These are phyloP conservation scores for Niveomyces coronatus DNA, from an alignment of 2,329 filamentous ascomycete genomes.

Conservation along the genomic window DNA sequence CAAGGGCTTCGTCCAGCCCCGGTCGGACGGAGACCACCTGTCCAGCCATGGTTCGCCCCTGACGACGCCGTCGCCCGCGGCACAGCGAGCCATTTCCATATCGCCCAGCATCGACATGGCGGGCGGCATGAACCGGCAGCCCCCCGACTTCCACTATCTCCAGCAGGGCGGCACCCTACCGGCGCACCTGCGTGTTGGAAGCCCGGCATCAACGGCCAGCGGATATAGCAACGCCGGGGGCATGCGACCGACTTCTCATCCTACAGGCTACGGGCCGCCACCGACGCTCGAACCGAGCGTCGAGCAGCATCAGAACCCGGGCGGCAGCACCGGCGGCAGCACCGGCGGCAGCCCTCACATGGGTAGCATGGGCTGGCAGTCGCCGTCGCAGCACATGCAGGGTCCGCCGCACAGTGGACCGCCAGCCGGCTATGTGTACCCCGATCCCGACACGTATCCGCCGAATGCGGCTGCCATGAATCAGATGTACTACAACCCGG, in stretches of 20 bases:
- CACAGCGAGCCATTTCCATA: slow-evolving; percentile 67
- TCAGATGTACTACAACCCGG: slow-evolving; percentile 64
- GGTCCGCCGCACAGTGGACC: slow-evolving; percentile 61
- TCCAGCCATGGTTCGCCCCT: slow-evolving; percentile 64
- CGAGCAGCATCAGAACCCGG: slow-evolving; percentile 60
- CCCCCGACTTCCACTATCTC: slow-evolving; percentile 61
- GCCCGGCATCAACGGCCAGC: slow-evolving; percentile 55
- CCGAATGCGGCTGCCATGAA: slow-evolving; percentile 46
- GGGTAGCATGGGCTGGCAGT: slow-evolving; percentile 67
- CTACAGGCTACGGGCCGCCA: slow-evolving; percentile 70
- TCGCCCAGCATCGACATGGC: slow-evolving; percentile 70
- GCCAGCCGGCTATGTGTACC: slow-evolving; percentile 59
- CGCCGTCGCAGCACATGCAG: slow-evolving; percentile 40
- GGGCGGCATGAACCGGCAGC: slow-evolving; percentile 55
- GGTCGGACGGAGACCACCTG: slow-evolving; percentile 60
- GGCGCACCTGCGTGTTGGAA: slow-evolving; percentile 67
- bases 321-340: slow-evolving; percentile 59
- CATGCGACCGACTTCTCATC: slow-evolving; percentile 74
- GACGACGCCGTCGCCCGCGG: slow-evolving; percentile 74
- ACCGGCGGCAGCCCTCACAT: slow-evolving; percentile 82
- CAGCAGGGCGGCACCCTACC: slow-evolving; percentile 65
- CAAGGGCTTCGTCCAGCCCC: slow-evolving; percentile 35
- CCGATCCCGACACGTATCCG: slow-evolving; percentile 67
- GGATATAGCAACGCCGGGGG: slow-evolving; percentile 33
- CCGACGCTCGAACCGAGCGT: slow-evolving; percentile 77